phyloP scores from a whole-genome alignment of 2,329 filamentous ascomycete genomes.

The Tolypocladium amazonense region DNA sequence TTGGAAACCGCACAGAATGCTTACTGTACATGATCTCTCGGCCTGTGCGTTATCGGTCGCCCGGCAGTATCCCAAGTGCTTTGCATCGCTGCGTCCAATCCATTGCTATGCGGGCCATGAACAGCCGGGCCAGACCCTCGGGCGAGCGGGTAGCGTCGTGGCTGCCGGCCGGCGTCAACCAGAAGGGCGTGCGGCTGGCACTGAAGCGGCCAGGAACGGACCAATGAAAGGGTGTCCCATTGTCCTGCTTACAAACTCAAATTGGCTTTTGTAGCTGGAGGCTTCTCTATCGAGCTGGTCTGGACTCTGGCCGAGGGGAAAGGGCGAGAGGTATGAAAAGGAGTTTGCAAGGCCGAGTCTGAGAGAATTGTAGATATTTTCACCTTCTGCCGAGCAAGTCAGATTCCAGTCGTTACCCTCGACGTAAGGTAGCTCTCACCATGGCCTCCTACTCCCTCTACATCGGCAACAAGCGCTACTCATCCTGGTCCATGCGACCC shows the following conservation, averaged over 20 bases:
- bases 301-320: background rate
- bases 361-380: background rate
- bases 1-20: background rate
- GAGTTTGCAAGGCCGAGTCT: background rate
- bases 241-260: slow-evolving; percentile 1
- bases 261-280: background rate
- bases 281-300: too few relatives aligned
- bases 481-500: slow-evolving; percentile 34
- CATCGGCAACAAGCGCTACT: slow-evolving; percentile 34
- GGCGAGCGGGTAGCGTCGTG: background rate
- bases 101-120: background rate
- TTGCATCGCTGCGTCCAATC: background rate
- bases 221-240: slow-evolving; percentile 1
- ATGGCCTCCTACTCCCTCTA: slow-evolving; percentile 25
- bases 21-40: background rate
- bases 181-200: slow-evolving; percentile 2
- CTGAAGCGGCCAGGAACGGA: slow-evolving; percentile 1
- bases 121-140: background rate
- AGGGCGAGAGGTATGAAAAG: background rate
- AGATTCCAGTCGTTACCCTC: background rate
- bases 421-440: background rate
- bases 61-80: background rate
- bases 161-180: background rate
- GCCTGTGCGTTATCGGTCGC: background rate
- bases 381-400: background rate